These are phyloP conservation scores for Alternaria gansuensis DNA, from an alignment of 2,329 filamentous ascomycete genomes.

Conservation along the genomic window DNA sequence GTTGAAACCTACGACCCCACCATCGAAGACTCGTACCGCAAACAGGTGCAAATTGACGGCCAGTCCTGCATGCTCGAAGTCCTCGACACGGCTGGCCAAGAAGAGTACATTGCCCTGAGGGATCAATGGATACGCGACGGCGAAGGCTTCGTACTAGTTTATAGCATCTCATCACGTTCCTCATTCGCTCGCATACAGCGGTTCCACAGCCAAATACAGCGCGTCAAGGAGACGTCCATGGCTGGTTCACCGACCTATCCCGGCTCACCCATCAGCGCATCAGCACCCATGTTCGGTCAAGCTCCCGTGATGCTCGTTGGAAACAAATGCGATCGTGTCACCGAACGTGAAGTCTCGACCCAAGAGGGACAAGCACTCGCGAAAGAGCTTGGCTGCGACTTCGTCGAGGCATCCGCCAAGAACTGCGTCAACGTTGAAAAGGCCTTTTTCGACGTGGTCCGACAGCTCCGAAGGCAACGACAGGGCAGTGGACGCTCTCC, in stretches of 20 bases:
- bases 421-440: constrained; percentile 99
- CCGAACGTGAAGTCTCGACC: constrained; percentile 93
- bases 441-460: constrained; percentile 96
- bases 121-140: constrained; percentile 99
- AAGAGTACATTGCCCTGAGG: constrained; percentile 95
- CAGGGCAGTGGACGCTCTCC: constrained; percentile 48
- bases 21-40: constrained; percentile 74
- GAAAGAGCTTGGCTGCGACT: constrained; percentile 91
- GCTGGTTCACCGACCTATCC: constrained; percentile 79
- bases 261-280: constrained; percentile 73
- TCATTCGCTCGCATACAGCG: constrained; percentile 94
- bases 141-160: constrained; percentile 96
- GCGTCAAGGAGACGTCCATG: constrained; percentile 88
- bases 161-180: constrained; percentile 96
- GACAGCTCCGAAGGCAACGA: constrained; percentile 85
- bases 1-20: constrained; percentile 85
- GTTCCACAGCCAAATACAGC: constrained; percentile 95
- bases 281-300: constrained; percentile 62
- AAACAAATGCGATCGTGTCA: constrained; percentile 97
- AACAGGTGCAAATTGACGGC: constrained; percentile 83
- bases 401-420: constrained; percentile 95
- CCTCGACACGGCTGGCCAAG: constrained; percentile 95
- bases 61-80: constrained; percentile 98
- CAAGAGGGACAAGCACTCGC: constrained; percentile 94
- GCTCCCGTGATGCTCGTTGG: constrained; percentile 98